Conservation (phyloP, 768 basidiomycete genomes). For the Suillus ampliporus region DNA sequence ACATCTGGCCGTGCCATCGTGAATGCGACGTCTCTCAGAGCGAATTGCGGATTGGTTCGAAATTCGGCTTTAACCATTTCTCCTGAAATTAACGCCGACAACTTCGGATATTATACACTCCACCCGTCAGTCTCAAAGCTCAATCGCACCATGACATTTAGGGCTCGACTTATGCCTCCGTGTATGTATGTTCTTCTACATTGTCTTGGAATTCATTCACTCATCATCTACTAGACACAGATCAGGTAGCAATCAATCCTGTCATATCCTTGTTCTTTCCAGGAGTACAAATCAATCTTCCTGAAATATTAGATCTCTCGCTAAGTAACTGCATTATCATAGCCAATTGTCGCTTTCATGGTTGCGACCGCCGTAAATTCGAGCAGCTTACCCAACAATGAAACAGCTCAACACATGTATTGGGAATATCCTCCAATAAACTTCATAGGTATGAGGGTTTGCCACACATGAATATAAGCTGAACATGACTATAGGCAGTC, state of each 20-base stretch:
- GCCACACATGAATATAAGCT: not conserved
- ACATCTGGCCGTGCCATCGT: slow-evolving; percentile 12
- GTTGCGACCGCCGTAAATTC: slow-evolving; percentile 17
- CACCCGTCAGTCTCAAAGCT: not conserved
- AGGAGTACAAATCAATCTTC: not conserved
- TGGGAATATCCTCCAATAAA: not conserved
- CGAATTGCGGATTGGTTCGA: slow-evolving; percentile 16
- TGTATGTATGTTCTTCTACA: slow-evolving; percentile 1
- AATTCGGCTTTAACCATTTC: not conserved
- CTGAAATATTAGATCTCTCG: not conserved
- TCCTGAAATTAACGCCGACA: not conserved
- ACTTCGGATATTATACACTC: slow-evolving; percentile 4
- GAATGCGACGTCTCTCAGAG: slow-evolving; percentile 19
- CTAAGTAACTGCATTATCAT: not conserved
- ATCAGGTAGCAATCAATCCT: not conserved
- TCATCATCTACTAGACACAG: not conserved
- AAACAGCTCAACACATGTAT: slow-evolving; percentile 6
- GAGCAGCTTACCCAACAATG: not conserved
- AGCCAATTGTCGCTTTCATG: slow-evolving; percentile 15
- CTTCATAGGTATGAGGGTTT: not conserved
- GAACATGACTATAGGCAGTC: not conserved
- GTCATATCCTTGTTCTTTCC: not conserved
- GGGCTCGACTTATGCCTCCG: too few species aligned
- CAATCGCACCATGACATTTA: slow-evolving; percentile 10
- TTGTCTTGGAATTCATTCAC: not conserved